Percentiles rank a stretch among this genome's conserved stretches.
phyloP scores from a whole-genome alignment of 2,329 filamentous ascomycete species.

The Metarhizium rileyi region DNA sequence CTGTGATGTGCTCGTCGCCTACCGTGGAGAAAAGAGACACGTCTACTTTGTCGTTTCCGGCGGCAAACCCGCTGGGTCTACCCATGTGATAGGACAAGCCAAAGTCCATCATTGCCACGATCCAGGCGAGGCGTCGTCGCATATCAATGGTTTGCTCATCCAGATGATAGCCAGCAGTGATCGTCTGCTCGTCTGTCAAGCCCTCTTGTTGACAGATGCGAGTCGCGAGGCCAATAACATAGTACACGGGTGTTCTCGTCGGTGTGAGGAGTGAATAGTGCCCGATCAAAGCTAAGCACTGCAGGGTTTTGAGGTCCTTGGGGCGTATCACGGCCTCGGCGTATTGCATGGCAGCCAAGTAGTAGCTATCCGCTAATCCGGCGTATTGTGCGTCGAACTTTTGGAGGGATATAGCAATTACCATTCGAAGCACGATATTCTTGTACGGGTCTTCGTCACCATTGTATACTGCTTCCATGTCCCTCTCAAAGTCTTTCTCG shows the following conservation, averaged over 20 bases:
- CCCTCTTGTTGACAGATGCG: constrained; percentile 84
- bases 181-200: constrained; percentile 80
- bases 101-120: constrained; percentile 78
- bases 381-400: constrained; percentile 84
- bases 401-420: constrained; percentile 89
- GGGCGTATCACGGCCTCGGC: constrained; percentile 74
- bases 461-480: constrained; percentile 72
- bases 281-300: constrained; percentile 78
- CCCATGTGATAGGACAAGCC: constrained; percentile 83
- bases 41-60: constrained; percentile 71
- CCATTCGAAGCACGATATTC: constrained; percentile 82
- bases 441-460: constrained; percentile 70
- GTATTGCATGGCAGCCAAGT: constrained; percentile 76
- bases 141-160: constrained; percentile 78
- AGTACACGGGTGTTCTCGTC: constrained; percentile 86
- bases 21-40: constrained; percentile 76
- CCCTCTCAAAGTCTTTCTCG: constrained; percentile 65
- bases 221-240: constrained; percentile 79
- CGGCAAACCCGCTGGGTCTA: constrained; percentile 76
- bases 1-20: constrained; percentile 74
- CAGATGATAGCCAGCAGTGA: constrained; percentile 52
- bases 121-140: constrained; percentile 82
- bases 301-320: constrained; percentile 85
- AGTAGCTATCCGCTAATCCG: constrained; percentile 91
- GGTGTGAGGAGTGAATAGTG: constrained; percentile 91